Percentiles rank a stretch among this genome's conserved stretches.
These are phyloP conservation scores for Chrysoporthe deuterocubensis DNA, from an alignment of 2,329 filamentous ascomycete species.

Conservation along the genomic window DNA sequence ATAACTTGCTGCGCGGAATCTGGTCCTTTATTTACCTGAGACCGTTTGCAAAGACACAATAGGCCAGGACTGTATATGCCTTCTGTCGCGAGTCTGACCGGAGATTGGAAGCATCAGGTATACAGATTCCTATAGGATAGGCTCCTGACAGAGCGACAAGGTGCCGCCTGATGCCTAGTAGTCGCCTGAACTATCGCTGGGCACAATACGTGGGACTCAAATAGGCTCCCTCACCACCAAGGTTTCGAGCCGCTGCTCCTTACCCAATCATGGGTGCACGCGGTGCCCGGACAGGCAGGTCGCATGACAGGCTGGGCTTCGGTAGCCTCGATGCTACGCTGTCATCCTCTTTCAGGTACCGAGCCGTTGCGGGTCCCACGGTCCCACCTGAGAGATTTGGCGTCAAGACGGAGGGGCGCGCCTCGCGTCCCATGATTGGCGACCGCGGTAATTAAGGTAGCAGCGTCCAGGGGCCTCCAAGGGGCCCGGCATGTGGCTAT, in stretches of 20 bases:
- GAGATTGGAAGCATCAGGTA: too few species aligned
- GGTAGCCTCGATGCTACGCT: not conserved
- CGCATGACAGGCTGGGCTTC: not conserved
- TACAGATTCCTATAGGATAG: too few species aligned
- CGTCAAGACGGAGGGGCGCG: conserved; percentile 2
- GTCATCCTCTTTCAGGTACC: conserved; percentile 7
- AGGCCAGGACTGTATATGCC: too few species aligned
- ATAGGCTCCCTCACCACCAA: conserved; percentile 1
- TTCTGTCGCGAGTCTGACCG: too few species aligned
- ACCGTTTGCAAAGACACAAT: too few species aligned
- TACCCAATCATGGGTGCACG: not conserved
- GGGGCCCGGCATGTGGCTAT: not conserved
- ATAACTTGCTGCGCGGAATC: too few species aligned
- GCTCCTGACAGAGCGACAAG: too few species aligned
- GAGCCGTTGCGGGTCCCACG: conserved; percentile 5
- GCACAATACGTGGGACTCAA: not conserved
- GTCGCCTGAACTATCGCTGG: not conserved
- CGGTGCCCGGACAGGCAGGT: not conserved
- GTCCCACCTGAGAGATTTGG: conserved; percentile 8
- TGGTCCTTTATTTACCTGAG: too few species aligned
- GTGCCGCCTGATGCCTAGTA: too few species aligned
- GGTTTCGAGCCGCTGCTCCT: not conserved
- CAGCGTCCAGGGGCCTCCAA: not conserved
- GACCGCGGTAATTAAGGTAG: not conserved
- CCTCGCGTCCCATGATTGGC: not conserved